These are phyloP conservation scores for Trametes villosa DNA, from an alignment of 768 basidiomycete species.

Conservation along the genomic window DNA sequence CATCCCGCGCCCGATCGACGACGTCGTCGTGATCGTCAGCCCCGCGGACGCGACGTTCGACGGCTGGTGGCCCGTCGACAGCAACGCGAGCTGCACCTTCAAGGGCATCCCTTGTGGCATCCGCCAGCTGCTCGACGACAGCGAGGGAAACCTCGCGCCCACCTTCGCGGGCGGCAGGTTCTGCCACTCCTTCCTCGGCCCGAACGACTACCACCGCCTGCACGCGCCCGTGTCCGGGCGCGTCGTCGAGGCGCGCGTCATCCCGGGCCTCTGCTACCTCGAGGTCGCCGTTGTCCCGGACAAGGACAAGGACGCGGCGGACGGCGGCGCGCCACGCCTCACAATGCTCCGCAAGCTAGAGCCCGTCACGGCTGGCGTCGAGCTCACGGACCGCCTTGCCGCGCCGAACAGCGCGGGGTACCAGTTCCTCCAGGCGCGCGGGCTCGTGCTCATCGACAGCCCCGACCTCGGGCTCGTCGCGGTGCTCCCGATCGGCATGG, in stretches of 20 bases:
- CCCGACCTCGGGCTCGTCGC: constrained; percentile 26
- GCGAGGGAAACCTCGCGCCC: background rate
- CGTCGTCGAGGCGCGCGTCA: constrained; percentile 24
- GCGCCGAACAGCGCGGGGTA: constrained; percentile 27
- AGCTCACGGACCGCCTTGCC: background rate
- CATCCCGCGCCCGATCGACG: constrained; percentile 2
- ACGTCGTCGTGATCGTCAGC: constrained; percentile 15
- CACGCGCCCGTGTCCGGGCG: constrained; percentile 27
- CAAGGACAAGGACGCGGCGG: no score
- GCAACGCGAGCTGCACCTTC: constrained; percentile 10
- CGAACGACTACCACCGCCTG: constrained; percentile 28
- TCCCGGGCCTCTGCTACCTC: constrained; percentile 29
- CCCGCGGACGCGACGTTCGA: constrained; percentile 24
- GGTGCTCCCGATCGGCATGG: constrained; percentile 30
- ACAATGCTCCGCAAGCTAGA: background rate
- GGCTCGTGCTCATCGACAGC: constrained; percentile 26
- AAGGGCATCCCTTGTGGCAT: constrained; percentile 27
- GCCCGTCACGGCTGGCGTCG: background rate
- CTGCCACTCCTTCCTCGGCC: constrained; percentile 25
- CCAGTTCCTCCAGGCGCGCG: constrained; percentile 31
- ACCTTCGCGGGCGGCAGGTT: constrained; percentile 23
- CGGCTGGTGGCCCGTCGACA: constrained; percentile 20
- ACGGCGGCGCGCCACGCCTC: background rate
- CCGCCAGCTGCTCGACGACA: constrained; percentile 22
- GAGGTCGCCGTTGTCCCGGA: constrained; percentile 17